These are phyloP conservation scores for Penicillium nordicum DNA, from an alignment of 2,329 filamentous ascomycete genomes.

Conservation along the genomic window DNA sequence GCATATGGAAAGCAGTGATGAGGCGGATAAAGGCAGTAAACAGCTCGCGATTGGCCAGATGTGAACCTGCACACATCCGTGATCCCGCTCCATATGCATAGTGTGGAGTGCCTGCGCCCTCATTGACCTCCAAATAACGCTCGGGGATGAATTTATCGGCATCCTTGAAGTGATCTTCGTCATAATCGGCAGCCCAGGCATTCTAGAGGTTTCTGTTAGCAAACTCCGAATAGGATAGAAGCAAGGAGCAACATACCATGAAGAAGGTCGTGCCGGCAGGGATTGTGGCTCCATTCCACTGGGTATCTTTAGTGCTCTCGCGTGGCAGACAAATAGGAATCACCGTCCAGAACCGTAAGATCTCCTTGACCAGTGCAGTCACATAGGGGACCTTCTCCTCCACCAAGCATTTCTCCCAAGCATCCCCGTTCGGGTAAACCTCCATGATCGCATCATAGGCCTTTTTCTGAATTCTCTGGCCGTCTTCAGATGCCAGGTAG, in stretches of 20 bases:
- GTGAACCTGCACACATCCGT: slow-evolving; percentile 62
- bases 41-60: slow-evolving; percentile 62
- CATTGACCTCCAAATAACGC: slow-evolving; percentile 59
- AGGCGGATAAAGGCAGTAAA: slow-evolving; percentile 60
- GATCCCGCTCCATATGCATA: slow-evolving; percentile 62
- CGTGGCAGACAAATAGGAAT: slow-evolving; percentile 75
- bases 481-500: slow-evolving; percentile 65
- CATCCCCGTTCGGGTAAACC: slow-evolving; percentile 68
- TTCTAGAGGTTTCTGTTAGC: slow-evolving; percentile 45
- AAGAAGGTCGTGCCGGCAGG: slow-evolving; percentile 76
- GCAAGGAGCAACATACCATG: slow-evolving; percentile 51
- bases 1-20: slow-evolving; percentile 57
- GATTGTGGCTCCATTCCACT: slow-evolving; percentile 64
- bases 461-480: slow-evolving; percentile 66
- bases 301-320: slow-evolving; percentile 67
- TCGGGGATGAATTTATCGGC: slow-evolving; percentile 65
- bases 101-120: slow-evolving; percentile 55
- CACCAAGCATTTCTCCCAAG: slow-evolving; percentile 69
- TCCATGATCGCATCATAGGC: slow-evolving; percentile 68
- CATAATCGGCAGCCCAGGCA: slow-evolving; percentile 72
- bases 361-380: slow-evolving; percentile 74
- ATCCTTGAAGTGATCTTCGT: slow-evolving; percentile 63
- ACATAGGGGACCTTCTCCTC: slow-evolving; percentile 77
- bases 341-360: slow-evolving; percentile 73
- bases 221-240: neutral